phyloP scores from a whole-genome alignment of 805 yeast species.

The Debaryomyces tyrocola region DNA sequence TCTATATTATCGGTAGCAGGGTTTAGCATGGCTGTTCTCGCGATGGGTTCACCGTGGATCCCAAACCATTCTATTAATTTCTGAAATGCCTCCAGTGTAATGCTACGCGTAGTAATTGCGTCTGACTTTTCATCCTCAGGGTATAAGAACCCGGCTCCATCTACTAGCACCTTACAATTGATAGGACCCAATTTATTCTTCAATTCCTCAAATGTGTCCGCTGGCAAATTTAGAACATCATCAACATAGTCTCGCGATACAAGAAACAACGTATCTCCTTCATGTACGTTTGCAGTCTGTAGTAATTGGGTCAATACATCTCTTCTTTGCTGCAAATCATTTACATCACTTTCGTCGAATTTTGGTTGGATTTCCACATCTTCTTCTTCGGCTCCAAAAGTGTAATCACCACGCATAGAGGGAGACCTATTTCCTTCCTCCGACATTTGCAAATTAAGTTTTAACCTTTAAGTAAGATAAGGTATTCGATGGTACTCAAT shows the following conservation, averaged over 20 bases:
- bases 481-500: no score
- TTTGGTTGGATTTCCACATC: not conserved
- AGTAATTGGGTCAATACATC: constrained; percentile 19
- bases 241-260: constrained; percentile 49
- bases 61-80: constrained; percentile 57
- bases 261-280: constrained; percentile 51
- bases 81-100: constrained; percentile 47
- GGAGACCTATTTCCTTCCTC: not conserved
- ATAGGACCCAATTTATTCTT: constrained; percentile 45
- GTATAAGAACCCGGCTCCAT: constrained; percentile 44
- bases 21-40: constrained; percentile 27
- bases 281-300: constrained; percentile 21
- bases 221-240: constrained; percentile 35
- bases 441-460: not conserved
- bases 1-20: constrained; percentile 23
- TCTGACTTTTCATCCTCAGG: constrained; percentile 15
- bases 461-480: no score
- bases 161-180: constrained; percentile 45
- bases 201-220: constrained; percentile 24
- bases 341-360: not conserved
- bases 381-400: not conserved
- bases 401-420: constrained; percentile 1
- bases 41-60: constrained; percentile 34
- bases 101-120: constrained; percentile 15
- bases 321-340: constrained; percentile 15